Conservation (phyloP, 108 stramenopile species). For the Nitzschia inconspicua region DNA sequence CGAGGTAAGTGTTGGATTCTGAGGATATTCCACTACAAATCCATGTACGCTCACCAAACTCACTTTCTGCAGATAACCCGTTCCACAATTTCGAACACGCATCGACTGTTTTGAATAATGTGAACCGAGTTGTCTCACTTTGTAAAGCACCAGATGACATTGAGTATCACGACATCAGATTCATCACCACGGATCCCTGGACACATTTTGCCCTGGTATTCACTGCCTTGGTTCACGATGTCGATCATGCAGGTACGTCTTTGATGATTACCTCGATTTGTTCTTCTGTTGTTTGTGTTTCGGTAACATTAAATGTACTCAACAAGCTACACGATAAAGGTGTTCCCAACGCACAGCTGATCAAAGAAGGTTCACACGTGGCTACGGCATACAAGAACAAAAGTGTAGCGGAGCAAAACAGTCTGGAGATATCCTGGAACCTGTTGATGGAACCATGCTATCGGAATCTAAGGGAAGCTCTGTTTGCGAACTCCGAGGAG, state of each 20-base stretch:
- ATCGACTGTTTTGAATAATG: conserved; percentile 4
- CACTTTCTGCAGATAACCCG: no score
- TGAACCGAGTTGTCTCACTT: no score
- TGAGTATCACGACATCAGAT: no score
- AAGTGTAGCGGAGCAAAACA: conserved; percentile 46
- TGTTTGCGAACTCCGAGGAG: conserved; percentile 19
- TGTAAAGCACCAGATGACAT: not conserved
- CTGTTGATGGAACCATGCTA: conserved; percentile 41
- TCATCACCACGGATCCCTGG: conserved; percentile 34
- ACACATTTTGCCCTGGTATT: conserved; percentile 27
- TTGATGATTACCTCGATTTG: not conserved
- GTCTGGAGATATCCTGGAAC: conserved; percentile 29
- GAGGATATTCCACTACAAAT: no score
- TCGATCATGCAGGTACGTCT: no score
- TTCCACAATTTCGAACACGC: conserved; percentile 51
- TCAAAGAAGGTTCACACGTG: conserved; percentile 35
- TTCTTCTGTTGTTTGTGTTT: not conserved
- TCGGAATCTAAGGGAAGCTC: conserved; percentile 19
- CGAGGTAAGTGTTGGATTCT: no score
- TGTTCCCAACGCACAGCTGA: conserved; percentile 47
- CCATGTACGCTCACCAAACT: no score
- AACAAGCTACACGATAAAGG: no score
- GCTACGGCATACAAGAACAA: conserved; percentile 37
- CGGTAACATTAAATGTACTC: no score
- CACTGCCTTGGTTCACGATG: conserved; percentile 28